Evolutionary conservation across 352 stramenopile species (phyloP).

Genomic region (Aphanomyces invadans): DNA sequence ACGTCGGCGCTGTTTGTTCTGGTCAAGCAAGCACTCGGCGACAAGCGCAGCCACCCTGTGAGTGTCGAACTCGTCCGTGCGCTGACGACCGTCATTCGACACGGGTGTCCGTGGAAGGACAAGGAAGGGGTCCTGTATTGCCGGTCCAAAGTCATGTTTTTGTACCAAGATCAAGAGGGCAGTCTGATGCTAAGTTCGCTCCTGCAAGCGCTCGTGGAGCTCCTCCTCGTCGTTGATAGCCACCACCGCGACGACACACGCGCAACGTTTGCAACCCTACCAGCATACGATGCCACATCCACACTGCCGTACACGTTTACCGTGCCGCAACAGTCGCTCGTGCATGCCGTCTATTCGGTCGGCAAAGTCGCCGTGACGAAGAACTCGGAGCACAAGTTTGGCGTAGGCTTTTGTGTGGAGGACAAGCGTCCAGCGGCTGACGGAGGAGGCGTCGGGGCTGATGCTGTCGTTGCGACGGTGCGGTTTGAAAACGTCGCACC

Average conservation of each 20-base stretch:
- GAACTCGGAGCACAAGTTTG: neutral
- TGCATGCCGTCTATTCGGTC: constrained; percentile 75
- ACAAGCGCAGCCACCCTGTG: constrained; percentile 46
- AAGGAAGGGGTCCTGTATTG: constrained; percentile 69
- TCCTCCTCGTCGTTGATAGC: constrained; percentile 76
- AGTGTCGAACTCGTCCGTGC: constrained; percentile 56
- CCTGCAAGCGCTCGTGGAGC: constrained; percentile 70
- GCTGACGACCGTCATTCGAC: constrained; percentile 57
- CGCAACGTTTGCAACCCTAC: constrained; percentile 34
- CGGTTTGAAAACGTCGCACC: constrained; percentile 52
- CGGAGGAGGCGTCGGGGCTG: constrained; percentile 18
- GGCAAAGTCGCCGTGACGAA: constrained; percentile 61
- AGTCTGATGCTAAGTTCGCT: constrained; percentile 66
- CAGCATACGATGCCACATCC: constrained; percentile 38
- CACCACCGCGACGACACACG: constrained; percentile 48
- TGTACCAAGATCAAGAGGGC: constrained; percentile 75
- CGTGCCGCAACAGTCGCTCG: constrained; percentile 49
- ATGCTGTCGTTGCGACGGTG: constrained; percentile 41
- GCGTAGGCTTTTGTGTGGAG: neutral
- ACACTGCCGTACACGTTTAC: constrained; percentile 70
- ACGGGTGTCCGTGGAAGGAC: constrained; percentile 57
- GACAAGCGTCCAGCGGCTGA: constrained; percentile 23
- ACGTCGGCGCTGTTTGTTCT: constrained; percentile 60
- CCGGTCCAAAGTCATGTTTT: constrained; percentile 75
- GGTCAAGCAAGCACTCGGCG: constrained; percentile 56